A percentile compares a stretch with the other conserved stretches of the same genome.
phyloP scores from a whole-genome alignment of 2,329 filamentous ascomycete genomes.

The Cladophialophora exuberans region DNA sequence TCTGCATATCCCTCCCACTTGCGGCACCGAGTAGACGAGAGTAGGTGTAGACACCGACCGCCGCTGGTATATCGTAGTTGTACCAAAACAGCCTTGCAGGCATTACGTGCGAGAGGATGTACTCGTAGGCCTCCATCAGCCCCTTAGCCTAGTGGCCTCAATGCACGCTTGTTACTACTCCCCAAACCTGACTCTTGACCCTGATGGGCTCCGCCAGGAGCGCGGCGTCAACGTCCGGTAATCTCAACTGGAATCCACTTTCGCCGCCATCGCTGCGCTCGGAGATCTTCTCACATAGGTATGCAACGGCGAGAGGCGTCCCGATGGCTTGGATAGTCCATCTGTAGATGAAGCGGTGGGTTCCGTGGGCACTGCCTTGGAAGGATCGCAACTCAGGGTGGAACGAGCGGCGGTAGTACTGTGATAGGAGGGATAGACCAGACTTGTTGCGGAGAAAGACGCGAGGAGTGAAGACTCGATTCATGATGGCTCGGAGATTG shows the following conservation, averaged over 20 bases:
- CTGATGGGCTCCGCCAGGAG: slow-evolving; percentile 21
- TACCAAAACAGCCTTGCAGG: too few relatives aligned
- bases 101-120: too few relatives aligned
- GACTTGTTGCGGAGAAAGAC: too few relatives aligned
- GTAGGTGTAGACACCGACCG: too few relatives aligned
- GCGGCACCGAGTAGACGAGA: too few relatives aligned
- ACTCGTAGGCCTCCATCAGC: too few relatives aligned
- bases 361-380: slow-evolving; percentile 18
- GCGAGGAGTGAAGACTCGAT: too few relatives aligned
- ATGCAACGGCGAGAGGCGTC: slow-evolving; percentile 22
- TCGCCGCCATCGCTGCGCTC: slow-evolving; percentile 18
- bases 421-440: neutral
- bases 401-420: slow-evolving; percentile 11
- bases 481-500: too few relatives aligned
- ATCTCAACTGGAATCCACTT: slow-evolving; percentile 15
- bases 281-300: slow-evolving; percentile 22
- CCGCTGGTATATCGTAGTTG: too few relatives aligned
- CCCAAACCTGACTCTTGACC: slow-evolving; percentile 19
- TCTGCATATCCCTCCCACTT: too few relatives aligned
- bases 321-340: slow-evolving; percentile 27
- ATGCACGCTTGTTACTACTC: too few relatives aligned
- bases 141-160: too few relatives aligned
- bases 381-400: slow-evolving; percentile 25
- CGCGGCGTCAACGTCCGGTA: slow-evolving; percentile 17
- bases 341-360: slow-evolving; percentile 24